Evolutionary conservation across 495 filamentous ascomycete species (phyloP).

Genomic region (Xylaria sp.): DNA sequence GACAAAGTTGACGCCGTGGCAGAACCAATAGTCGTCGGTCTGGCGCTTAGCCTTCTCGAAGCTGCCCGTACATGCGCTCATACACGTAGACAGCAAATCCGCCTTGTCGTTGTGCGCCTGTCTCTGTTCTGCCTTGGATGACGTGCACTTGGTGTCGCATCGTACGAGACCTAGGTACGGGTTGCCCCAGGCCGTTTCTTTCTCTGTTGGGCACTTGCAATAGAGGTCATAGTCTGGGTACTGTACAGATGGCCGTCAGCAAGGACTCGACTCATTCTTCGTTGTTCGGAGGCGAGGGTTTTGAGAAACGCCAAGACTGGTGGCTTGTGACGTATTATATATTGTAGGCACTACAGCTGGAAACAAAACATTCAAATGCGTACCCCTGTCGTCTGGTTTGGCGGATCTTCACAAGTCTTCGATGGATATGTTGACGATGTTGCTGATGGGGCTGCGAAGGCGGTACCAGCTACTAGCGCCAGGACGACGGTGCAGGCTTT

Average conservation of each 20-base stretch:
- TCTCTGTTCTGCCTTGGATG: slow-evolving; percentile 29
- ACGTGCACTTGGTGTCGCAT: slow-evolving; percentile 37
- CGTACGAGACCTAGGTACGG: slow-evolving; percentile 36
- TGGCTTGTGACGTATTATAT: no score
- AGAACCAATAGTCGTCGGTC: slow-evolving; percentile 36
- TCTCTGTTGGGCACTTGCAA: slow-evolving; percentile 32
- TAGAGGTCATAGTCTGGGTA: slow-evolving; percentile 39
- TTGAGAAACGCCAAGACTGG: not conserved
- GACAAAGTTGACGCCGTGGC: slow-evolving; percentile 42
- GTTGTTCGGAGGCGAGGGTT: not conserved
- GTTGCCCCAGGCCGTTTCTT: slow-evolving; percentile 36
- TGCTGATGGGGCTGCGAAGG: slow-evolving; percentile 9
- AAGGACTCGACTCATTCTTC: not conserved
- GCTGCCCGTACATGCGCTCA: slow-evolving; percentile 37
- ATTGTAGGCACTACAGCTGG: no score
- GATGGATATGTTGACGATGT: not conserved
- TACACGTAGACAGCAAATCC: slow-evolving; percentile 26
- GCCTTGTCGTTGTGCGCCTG: slow-evolving; percentile 32
- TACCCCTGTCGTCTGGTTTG: slow-evolving; percentile 23
- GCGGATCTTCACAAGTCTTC: slow-evolving; percentile 19
- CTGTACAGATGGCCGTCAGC: slow-evolving; percentile 1
- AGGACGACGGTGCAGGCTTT: slow-evolving; percentile 9
- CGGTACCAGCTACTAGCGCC: not conserved
- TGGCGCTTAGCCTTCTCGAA: slow-evolving; percentile 37
- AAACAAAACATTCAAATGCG: not conserved